Percentiles rank a stretch among this genome's conserved stretches.
Evolutionary conservation across 208 protist genomes (phyloP).

Genomic region (Wallacemonas sp.): DNA sequence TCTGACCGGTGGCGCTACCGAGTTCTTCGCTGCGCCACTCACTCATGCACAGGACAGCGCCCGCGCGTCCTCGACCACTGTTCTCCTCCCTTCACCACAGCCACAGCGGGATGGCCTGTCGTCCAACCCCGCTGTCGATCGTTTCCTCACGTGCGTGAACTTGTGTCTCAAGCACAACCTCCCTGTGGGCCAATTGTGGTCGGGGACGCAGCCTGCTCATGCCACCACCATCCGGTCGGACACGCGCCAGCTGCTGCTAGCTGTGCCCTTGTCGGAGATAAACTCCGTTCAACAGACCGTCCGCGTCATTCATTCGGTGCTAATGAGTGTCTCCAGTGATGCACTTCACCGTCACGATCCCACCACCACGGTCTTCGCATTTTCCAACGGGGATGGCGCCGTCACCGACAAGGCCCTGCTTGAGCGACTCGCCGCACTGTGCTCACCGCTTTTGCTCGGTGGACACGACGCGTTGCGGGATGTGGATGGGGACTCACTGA

Average conservation of each 20-base stretch:
- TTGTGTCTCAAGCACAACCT: slow-evolving; percentile 70
- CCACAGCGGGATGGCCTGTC: not conserved
- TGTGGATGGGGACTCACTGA: slow-evolving; percentile 60
- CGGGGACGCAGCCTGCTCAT: not conserved
- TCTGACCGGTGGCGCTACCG: not conserved
- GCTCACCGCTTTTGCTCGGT: slow-evolving; percentile 33
- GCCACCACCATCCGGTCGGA: not conserved
- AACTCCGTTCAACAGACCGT: slow-evolving; percentile 23
- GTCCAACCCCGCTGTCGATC: slow-evolving; percentile 19
- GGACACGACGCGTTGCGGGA: slow-evolving; percentile 44
- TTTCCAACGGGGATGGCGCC: slow-evolving; percentile 13
- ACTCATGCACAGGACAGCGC: not conserved
- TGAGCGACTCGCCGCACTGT: slow-evolving; percentile 30
- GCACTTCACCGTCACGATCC: not conserved
- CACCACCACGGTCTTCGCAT: not conserved
- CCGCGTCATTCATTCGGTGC: slow-evolving; percentile 37
- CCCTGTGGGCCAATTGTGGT: slow-evolving; percentile 9
- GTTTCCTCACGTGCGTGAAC: slow-evolving; percentile 55
- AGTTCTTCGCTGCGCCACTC: not conserved
- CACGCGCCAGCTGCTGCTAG: not conserved
- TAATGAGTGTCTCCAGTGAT: slow-evolving; percentile 8
- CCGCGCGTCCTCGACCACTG: not conserved
- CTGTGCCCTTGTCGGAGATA: not conserved
- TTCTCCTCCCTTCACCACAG: not conserved
- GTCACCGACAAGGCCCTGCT: slow-evolving; percentile 24